These are phyloP conservation scores for Phaeoacremonium minimum DNA, from an alignment of 2,329 filamentous ascomycete genomes.

Conservation along the genomic window DNA sequence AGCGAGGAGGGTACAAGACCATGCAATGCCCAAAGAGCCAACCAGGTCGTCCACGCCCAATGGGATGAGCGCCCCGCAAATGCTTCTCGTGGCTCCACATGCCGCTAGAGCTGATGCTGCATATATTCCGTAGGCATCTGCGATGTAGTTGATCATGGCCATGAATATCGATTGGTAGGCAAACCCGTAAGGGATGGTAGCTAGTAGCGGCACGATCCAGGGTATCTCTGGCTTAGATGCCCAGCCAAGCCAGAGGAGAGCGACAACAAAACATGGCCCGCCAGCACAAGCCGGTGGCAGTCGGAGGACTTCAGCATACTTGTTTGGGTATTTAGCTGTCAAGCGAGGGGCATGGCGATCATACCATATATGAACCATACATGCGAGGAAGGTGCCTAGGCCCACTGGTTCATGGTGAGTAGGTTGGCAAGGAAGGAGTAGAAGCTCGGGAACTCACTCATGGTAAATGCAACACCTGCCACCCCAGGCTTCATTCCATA, in stretches of 20 bases:
- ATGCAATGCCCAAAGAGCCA: constrained; percentile 17
- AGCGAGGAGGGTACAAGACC: constrained; percentile 42
- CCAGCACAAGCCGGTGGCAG: constrained; percentile 19
- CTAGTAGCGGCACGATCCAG: constrained; percentile 19
- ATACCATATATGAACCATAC: constrained; percentile 13
- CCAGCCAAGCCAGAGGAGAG: constrained; percentile 22
- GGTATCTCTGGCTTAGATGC: constrained; percentile 14
- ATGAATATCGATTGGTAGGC: constrained; percentile 21
- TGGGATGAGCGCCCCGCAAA: constrained; percentile 18
- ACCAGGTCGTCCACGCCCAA: constrained; percentile 19
- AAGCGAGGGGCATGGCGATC: constrained; percentile 13
- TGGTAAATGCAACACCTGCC: constrained; percentile 16
- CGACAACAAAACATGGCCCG: constrained; percentile 17
- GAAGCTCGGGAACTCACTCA: constrained; percentile 9
- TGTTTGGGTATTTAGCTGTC: constrained; percentile 12
- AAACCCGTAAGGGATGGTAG: constrained; percentile 19
- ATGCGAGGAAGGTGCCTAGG: constrained; percentile 15
- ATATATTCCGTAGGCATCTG: constrained; percentile 19
- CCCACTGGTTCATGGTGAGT: constrained; percentile 11
- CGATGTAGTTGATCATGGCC: constrained; percentile 18
- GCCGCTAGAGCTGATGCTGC: constrained; percentile 20
- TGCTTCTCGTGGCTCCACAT: constrained; percentile 15
- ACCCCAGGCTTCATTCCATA: constrained; percentile 22
- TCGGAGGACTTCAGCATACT: constrained; percentile 19
- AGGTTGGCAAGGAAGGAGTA: background rate